These are phyloP conservation scores for Datura wrightii DNA, from an alignment of 257 asterid species.

Conservation along the genomic window DNA sequence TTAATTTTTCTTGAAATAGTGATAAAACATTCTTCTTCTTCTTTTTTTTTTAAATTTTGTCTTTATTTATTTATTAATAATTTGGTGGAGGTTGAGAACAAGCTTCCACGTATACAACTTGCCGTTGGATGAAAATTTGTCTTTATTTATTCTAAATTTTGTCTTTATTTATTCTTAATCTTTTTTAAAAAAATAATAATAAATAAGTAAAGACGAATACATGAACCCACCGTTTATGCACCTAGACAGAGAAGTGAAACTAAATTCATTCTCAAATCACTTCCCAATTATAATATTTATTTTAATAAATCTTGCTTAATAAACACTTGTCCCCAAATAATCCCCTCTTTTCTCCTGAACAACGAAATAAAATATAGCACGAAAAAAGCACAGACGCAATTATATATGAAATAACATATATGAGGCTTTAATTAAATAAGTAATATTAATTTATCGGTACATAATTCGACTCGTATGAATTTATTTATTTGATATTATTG, in stretches of 20 bases:
- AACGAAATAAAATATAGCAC: background rate
- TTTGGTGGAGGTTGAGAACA: background rate
- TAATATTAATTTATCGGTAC: background rate
- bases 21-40: background rate
- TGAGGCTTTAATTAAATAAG: background rate
- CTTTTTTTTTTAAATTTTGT: background rate
- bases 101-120: background rate
- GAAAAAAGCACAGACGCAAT: background rate
- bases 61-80: background rate
- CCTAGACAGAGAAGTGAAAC: background rate
- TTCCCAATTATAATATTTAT: conserved; percentile 11
- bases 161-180: background rate
- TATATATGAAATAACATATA: background rate
- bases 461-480: background rate
- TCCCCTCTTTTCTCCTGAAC: background rate
- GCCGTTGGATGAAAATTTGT: background rate
- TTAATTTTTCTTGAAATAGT: background rate
- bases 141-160: background rate
- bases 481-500: no score
- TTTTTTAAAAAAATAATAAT: background rate
- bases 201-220: background rate
- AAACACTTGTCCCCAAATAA: conserved; percentile 11
- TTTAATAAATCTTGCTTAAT: background rate
- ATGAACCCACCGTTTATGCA: background rate
- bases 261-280: background rate